Conservation (phyloP, 805 yeast species). For the Kuraishia hungarica region DNA sequence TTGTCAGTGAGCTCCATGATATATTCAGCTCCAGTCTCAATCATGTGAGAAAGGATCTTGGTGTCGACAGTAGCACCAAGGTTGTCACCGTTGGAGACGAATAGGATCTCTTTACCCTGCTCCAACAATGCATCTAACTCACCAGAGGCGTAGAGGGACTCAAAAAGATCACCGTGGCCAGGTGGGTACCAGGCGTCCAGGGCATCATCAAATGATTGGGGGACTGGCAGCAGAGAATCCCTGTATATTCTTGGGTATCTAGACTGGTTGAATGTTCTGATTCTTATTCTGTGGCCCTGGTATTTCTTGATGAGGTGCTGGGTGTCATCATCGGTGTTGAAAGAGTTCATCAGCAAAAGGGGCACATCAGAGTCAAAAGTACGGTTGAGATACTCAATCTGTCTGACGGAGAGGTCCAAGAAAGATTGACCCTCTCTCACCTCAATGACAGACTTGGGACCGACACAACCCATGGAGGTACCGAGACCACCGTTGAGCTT, state of each 20-base stretch:
- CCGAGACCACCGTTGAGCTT: slow-evolving; percentile 98
- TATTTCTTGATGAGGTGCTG: slow-evolving; percentile 93
- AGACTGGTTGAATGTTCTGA: slow-evolving; percentile 96
- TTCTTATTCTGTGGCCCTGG: slow-evolving; percentile 91
- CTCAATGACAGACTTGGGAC: slow-evolving; percentile 96
- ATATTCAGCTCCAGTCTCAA: slow-evolving; percentile 86
- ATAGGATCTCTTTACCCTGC: slow-evolving; percentile 90
- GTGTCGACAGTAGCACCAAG: slow-evolving; percentile 97
- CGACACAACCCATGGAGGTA: slow-evolving; percentile 99
- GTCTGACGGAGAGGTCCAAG: slow-evolving; percentile 91
- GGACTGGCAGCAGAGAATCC: slow-evolving; percentile 95
- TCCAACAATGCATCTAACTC: slow-evolving; percentile 83
- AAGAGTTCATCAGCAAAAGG: slow-evolving; percentile 93
- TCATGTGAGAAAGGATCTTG: slow-evolving; percentile 85
- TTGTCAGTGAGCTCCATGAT: slow-evolving; percentile 98
- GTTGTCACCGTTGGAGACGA: slow-evolving; percentile 97
- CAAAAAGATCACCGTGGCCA: slow-evolving; percentile 98
- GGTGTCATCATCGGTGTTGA: slow-evolving; percentile 95
- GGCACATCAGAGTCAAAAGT: slow-evolving; percentile 91
- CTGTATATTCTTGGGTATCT: slow-evolving; percentile 91
- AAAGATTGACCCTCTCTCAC: slow-evolving; percentile 98
- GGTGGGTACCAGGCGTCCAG: slow-evolving; percentile 97
- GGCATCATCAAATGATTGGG: slow-evolving; percentile 61
- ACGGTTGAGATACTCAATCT: slow-evolving; percentile 90
- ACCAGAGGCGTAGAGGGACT: slow-evolving; percentile 81